Evolutionary conservation across 306 rosid species (phyloP).

Genomic region (Cucumis cinereus): DNA sequence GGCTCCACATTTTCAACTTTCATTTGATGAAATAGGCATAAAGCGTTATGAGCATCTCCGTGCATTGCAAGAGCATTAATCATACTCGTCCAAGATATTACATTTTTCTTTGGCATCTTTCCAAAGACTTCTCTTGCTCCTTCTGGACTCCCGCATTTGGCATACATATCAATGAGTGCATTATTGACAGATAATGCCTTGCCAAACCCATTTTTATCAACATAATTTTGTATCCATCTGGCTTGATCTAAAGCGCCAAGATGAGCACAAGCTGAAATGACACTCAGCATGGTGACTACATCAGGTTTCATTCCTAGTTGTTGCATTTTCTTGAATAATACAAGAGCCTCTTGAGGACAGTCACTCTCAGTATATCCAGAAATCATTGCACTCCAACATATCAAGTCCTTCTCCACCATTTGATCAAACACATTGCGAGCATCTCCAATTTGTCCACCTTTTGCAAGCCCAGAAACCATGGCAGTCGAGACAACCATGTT

Average conservation of each 20-base stretch:
- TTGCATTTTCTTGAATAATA: conserved; percentile 54
- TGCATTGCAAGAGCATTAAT: conserved; percentile 71
- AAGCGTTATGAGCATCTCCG: conserved; percentile 50
- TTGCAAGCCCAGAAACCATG: conserved; percentile 60
- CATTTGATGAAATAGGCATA: conserved; percentile 51
- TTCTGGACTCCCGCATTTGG: conserved; percentile 54
- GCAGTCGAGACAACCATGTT: conserved; percentile 58
- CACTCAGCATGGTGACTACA: conserved; percentile 59
- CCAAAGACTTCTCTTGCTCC: conserved; percentile 55
- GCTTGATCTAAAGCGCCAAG: conserved; percentile 46
- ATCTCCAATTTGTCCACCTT: conserved; percentile 35
- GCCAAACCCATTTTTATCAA: conserved; percentile 42
- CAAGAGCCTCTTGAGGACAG: conserved; percentile 56
- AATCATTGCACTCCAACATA: conserved; percentile 80
- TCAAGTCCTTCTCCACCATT: conserved; percentile 50
- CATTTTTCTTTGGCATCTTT: conserved; percentile 49
- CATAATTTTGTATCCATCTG: conserved; percentile 44
- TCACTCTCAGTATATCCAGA: conserved; percentile 73
- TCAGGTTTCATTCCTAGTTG: conserved; percentile 35
- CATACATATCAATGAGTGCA: conserved; percentile 76
- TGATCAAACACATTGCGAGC: conserved; percentile 56
- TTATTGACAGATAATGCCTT: conserved; percentile 37
- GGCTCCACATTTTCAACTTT: conserved; percentile 39
- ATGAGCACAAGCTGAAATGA: conserved; percentile 66
- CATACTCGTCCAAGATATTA: conserved; percentile 72